phyloP scores from a whole-genome alignment of 441 rosid species.

The Erodium texanum region DNA sequence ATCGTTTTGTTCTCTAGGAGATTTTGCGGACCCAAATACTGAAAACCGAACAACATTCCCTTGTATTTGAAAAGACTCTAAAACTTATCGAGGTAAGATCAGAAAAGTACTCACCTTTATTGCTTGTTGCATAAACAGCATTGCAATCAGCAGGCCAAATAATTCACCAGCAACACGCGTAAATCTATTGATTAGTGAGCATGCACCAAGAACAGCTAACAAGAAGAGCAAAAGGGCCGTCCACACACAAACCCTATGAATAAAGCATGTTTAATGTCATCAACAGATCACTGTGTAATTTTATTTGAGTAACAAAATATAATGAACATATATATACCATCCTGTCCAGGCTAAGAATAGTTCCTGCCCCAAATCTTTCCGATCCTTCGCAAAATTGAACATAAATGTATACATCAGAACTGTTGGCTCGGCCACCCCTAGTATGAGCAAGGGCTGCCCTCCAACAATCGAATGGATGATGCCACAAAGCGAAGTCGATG shows the following conservation, averaged over 20 bases:
- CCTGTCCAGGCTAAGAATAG: slow-evolving; percentile 79
- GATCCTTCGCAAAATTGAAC: slow-evolving; percentile 65
- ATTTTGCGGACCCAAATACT: not conserved
- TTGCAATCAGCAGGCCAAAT: slow-evolving; percentile 73
- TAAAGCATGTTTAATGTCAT: slow-evolving; percentile 21
- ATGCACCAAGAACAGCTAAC: slow-evolving; percentile 60
- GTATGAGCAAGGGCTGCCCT: slow-evolving; percentile 73
- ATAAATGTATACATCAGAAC: slow-evolving; percentile 74
- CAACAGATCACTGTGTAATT: not conserved
- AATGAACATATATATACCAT: slow-evolving; percentile 48
- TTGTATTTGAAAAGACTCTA: slow-evolving; percentile 2
- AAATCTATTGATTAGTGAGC: slow-evolving; percentile 75
- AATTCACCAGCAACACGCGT: slow-evolving; percentile 78
- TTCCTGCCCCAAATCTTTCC: slow-evolving; percentile 56
- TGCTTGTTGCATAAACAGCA: slow-evolving; percentile 84
- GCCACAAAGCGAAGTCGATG: slow-evolving; percentile 68
- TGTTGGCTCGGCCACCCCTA: slow-evolving; percentile 81
- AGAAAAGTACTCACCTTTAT: slow-evolving; percentile 42
- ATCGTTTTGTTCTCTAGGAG: not conserved
- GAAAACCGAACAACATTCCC: not conserved
- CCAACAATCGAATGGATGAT: slow-evolving; percentile 61
- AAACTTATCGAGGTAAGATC: slow-evolving; percentile 7
- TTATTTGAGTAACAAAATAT: slow-evolving; percentile 10
- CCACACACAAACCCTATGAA: slow-evolving; percentile 70
- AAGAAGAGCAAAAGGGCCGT: slow-evolving; percentile 62